Evolutionary conservation across 148 eudicot species (phyloP), one percentile per base, ranked within the genome.

Genomic region (Heliamphora exappendiculata): DNA sequence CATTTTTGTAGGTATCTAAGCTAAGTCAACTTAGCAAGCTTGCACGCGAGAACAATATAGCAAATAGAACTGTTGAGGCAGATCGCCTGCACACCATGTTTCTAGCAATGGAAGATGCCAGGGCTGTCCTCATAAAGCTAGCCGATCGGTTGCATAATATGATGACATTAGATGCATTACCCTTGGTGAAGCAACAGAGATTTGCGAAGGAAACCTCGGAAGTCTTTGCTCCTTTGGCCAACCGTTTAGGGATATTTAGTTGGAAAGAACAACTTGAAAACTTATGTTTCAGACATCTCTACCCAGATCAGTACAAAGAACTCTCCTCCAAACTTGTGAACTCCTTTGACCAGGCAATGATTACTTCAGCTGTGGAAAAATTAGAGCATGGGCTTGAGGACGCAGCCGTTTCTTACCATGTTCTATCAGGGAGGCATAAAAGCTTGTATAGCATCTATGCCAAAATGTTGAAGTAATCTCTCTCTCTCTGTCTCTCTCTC

Each of bases 91-190:
- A 95, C 74, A 95, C 97, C 72, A 91, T 93, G 97, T 91, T 92
- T 81, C 96, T 95, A 78, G 99, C 97, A 20, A 93, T 95, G 99
- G 94, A 93, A 10, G 99, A 95, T 88, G 90, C 99, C 3, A 86
- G 99, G 76, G 99, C 94, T 53, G 99, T 95, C 59, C 89, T 95
- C 2, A 91, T 95, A 66, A 95, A 95, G 78, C 76, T 95, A 75
- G 99, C 99, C 1, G 97, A 95, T 86, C 84, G 99, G 47, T 85
- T 95, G 84, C 97, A 92, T 77, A 92, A 95, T 78, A 92, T 95
- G 97, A 82, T 83, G 88, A 92, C 97, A 0, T 79, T 95, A 55
- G 96, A 95, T 59, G 93, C 96, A 53, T 86, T 95, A 78, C 88
- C 94, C 34, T 67, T 86, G 34, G 76, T 80, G 65, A 95, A 95